Conservation (phyloP, 2,329 filamentous ascomycete species). For the Neonectria magnoliae region DNA sequence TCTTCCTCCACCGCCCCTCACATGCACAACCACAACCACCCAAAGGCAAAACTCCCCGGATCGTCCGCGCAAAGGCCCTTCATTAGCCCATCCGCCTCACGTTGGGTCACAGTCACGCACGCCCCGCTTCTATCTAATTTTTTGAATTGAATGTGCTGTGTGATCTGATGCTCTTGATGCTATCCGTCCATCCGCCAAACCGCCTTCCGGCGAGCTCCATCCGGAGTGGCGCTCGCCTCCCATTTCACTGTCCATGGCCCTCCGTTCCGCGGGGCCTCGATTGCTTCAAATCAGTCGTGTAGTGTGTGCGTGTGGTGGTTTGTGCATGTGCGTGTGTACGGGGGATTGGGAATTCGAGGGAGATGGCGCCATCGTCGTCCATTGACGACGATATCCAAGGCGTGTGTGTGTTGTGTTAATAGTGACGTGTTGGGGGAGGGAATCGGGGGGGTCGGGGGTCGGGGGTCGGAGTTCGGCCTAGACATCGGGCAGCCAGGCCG, state of each 20-base stretch:
- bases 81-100: background rate
- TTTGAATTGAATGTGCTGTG: slow-evolving; percentile 40
- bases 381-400: slow-evolving; percentile 27
- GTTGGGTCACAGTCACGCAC: background rate
- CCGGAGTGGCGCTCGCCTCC: slow-evolving; percentile 28
- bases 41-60: background rate
- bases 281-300: slow-evolving; percentile 28
- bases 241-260: slow-evolving; percentile 33
- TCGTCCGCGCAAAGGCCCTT: background rate
- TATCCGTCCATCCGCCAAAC: slow-evolving; percentile 42
- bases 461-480: slow-evolving; percentile 17
- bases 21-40: slow-evolving; percentile 5
- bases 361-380: slow-evolving; percentile 19
- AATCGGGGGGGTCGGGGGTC: slow-evolving; percentile 16
- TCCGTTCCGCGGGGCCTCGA: slow-evolving; percentile 36
- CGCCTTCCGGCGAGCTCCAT: slow-evolving; percentile 29
- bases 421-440: slow-evolving; percentile 32
- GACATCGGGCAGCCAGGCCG: slow-evolving; percentile 19
- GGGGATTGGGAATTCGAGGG: slow-evolving; percentile 24
- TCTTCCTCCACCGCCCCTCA: background rate
- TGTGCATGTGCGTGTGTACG: slow-evolving; percentile 28
- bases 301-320: slow-evolving; percentile 19
- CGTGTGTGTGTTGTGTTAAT: slow-evolving; percentile 20
- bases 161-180: slow-evolving; percentile 41
- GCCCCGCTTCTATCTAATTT: slow-evolving; percentile 37